Evolutionary conservation across 2,329 filamentous ascomycete genomes (phyloP), one percentile per base, ranked within the genome.

Genomic region (Colletotrichum noveboracense): DNA sequence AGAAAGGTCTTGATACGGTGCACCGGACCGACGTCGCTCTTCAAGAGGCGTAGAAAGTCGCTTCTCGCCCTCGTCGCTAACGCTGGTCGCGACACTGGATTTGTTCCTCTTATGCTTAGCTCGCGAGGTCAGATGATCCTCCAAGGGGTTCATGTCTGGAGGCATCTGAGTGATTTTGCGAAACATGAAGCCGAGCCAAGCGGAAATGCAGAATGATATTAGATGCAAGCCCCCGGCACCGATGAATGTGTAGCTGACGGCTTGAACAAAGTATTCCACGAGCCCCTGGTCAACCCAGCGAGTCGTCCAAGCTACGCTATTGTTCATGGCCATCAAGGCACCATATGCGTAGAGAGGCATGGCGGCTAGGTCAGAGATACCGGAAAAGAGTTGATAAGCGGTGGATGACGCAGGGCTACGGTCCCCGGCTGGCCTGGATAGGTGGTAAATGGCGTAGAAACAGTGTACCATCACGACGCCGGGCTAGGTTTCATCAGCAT

Each of bases 111-210:
- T 96, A 85, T 97, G 95, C 81, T 85, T 88, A 73, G 85, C 87
- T 28, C 93, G 91, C 13, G 95, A 93, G 2, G 96, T 98, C 74
- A 98, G 87, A 80, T 96, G 93, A 78, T 94, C 92, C 82, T 98
- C 96, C 16, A 98, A 89, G 3, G 96, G 96, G 82, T 98, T 98
- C 94, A 98, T 95, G 81, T 98, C 96, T 0, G 96, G 96, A 7
- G 96, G 96, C 83, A 98, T 90, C 24, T 89, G 88, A 7, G 93
- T 89, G 80, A 98, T 98, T 81, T 94, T 94, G 55, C 93, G 91
- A 91, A 98, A 98, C 79, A 94, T 91, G 68, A 94, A 83, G 18
- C 92, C 92, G 30, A 98, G 88, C 85, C 94, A 98, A 36, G 95
- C 82, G 7, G 95, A 95, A 43, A 97, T 87, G 21, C 88, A 84